Conservation (phyloP, 192 early-diverging fungal species). For the Anaeromyces robustus region DNA sequence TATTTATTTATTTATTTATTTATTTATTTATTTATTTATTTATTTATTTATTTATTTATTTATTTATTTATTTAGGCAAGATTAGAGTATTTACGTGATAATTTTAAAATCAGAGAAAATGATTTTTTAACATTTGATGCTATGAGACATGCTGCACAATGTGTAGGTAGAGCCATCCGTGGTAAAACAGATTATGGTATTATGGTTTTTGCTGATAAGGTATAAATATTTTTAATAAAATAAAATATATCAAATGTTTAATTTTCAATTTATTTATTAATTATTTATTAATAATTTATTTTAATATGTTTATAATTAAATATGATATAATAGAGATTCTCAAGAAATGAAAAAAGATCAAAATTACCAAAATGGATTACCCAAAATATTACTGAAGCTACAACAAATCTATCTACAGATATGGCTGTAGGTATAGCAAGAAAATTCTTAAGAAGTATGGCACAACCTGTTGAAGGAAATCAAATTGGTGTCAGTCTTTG, state of each 20-base stretch:
- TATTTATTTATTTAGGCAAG: constrained; percentile 38
- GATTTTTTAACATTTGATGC: constrained; percentile 99
- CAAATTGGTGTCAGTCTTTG: constrained; percentile 84
- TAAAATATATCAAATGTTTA: no score
- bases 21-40: no score
- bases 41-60: background rate
- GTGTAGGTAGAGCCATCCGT: constrained; percentile 89
- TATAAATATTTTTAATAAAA: no score
- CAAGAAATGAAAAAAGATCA: constrained; percentile 78
- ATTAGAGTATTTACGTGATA: constrained; percentile 86
- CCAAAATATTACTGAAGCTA: constrained; percentile 71
- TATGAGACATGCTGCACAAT: constrained; percentile 96
- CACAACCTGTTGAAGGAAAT: constrained; percentile 75
- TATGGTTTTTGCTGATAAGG: constrained; percentile 98
- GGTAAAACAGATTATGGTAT: constrained; percentile 98
- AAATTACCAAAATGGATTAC: constrained; percentile 97
- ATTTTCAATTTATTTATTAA: no score
- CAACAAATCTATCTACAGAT: constrained; percentile 86
- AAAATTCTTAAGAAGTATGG: constrained; percentile 90
- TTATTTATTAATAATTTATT: no score
- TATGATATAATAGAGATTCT: constrained; percentile 50
- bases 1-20: no score
- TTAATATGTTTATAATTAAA: no score
- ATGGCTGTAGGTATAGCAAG: constrained; percentile 85
- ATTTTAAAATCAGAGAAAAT: constrained; percentile 87